Evolutionary conservation across 495 filamentous ascomycete species (phyloP).

Genomic region (Achaetomiella virescens): DNA sequence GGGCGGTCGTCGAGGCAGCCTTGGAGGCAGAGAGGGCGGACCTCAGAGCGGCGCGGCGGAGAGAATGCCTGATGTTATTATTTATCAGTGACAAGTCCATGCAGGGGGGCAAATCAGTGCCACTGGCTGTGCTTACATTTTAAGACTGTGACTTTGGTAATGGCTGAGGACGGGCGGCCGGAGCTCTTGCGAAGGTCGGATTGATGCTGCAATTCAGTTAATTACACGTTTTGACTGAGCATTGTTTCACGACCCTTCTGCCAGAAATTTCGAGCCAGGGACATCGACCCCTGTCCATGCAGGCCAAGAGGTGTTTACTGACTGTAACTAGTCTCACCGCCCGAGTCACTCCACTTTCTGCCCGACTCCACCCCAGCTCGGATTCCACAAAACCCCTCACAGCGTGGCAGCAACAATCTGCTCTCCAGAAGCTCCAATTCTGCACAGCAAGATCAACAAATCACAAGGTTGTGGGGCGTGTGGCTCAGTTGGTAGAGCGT

Average conservation of each 20-base stretch:
- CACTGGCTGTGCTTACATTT: not conserved
- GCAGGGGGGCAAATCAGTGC: not conserved
- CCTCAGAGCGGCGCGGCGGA: conserved; percentile 53
- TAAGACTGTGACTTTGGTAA: not conserved
- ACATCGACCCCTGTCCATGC: not conserved
- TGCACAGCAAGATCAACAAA: not conserved
- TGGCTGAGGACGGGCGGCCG: not conserved
- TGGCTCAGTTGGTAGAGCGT: conserved; percentile 21
- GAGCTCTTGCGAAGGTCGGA: too few species aligned
- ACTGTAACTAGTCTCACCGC: too few species aligned
- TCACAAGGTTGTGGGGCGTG: conserved; percentile 5
- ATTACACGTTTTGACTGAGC: not conserved
- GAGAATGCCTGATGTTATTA: conserved; percentile 39
- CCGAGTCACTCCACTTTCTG: too few species aligned
- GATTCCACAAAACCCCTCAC: not conserved
- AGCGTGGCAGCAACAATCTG: not conserved
- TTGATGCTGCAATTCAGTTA: not conserved
- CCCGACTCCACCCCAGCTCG: too few species aligned
- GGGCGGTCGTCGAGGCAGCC: conserved; percentile 39
- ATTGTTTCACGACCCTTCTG: not conserved
- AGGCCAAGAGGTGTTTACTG: not conserved
- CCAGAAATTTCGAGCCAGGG: conserved; percentile 11
- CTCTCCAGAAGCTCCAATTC: not conserved
- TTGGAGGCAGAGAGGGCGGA: conserved; percentile 47
- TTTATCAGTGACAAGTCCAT: not conserved